Conservation (phyloP, 176 grass and related monocot species). For the Leersia perrieri region DNA sequence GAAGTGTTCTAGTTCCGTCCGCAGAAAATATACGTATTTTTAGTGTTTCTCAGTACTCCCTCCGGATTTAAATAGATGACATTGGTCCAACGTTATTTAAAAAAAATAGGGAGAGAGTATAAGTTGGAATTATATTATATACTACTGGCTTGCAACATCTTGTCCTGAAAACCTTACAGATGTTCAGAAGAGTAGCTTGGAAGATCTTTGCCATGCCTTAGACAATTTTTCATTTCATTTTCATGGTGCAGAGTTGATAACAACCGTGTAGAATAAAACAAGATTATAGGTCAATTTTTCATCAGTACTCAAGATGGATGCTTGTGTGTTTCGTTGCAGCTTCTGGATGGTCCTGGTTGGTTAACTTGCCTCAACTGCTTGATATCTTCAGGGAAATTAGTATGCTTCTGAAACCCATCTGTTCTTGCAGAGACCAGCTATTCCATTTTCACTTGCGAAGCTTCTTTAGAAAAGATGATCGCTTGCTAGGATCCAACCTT, state of each 20-base stretch:
- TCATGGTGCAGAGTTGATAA: neutral
- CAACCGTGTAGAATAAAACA: neutral
- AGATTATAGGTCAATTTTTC: neutral
- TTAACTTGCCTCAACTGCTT: conserved; percentile 23
- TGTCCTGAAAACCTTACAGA: neutral
- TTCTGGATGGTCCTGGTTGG: conserved; percentile 30
- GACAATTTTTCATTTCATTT: neutral
- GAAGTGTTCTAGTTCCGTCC: too few relatives aligned
- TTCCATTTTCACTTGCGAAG: conserved; percentile 7
- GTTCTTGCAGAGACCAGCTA: neutral
- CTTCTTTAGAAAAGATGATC: neutral
- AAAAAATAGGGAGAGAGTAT: too few relatives aligned
- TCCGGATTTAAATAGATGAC: too few relatives aligned
- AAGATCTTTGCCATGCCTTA: neutral
- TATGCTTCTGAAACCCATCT: neutral
- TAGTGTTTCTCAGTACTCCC: too few relatives aligned
- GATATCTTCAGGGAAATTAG: neutral
- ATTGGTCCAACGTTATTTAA: too few relatives aligned
- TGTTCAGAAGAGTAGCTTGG: neutral
- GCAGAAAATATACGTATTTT: too few relatives aligned
- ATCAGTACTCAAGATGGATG: neutral
- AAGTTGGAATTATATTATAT: neutral
- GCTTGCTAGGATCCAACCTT: neutral
- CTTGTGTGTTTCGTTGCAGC: neutral
- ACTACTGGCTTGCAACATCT: neutral